Percentiles rank a stretch among this genome's conserved stretches.
Evolutionary conservation across 2,329 filamentous ascomycete genomes (phyloP).

Genomic region (Pseudogymnoascus sp.): DNA sequence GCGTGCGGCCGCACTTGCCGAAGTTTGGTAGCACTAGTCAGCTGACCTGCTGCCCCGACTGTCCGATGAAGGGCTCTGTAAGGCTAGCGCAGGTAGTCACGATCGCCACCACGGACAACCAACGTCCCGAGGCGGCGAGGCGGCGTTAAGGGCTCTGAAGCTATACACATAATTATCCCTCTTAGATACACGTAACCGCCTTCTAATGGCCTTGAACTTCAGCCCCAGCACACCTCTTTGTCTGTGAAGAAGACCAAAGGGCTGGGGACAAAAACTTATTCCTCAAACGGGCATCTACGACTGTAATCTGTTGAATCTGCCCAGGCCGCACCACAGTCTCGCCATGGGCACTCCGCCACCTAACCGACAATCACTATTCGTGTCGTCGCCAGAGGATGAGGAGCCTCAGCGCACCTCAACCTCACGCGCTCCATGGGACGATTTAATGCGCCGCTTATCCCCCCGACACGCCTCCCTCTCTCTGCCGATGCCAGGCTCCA

Average conservation of each 20-base stretch:
- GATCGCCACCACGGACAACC: not conserved
- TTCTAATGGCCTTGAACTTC: not conserved
- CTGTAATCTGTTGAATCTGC: not conserved
- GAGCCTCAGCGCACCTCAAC: not conserved
- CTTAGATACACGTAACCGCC: conserved; percentile 2
- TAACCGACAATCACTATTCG: conserved; percentile 1
- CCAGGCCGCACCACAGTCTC: conserved; percentile 4
- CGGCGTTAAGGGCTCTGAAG: not conserved
- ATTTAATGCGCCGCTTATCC: not conserved
- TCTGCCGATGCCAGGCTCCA: not conserved
- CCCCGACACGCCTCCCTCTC: not conserved
- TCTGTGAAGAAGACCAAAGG: conserved; percentile 2
- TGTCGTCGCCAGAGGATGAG: conserved; percentile 2
- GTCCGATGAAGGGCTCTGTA: not conserved
- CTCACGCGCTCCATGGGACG: not conserved
- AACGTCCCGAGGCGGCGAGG: not conserved
- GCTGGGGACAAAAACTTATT: not conserved
- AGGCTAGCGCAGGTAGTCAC: not conserved
- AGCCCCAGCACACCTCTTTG: conserved; percentile 1
- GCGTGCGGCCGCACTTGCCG: not conserved
- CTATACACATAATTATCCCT: not conserved
- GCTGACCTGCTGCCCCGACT: not conserved
- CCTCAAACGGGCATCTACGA: not conserved
- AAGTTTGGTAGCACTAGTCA: not conserved
- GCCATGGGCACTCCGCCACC: conserved; percentile 1